Percentiles rank a stretch among this genome's conserved stretches.
phyloP scores from a whole-genome alignment of 306 rosid species.

The Castanospermum australe region DNA sequence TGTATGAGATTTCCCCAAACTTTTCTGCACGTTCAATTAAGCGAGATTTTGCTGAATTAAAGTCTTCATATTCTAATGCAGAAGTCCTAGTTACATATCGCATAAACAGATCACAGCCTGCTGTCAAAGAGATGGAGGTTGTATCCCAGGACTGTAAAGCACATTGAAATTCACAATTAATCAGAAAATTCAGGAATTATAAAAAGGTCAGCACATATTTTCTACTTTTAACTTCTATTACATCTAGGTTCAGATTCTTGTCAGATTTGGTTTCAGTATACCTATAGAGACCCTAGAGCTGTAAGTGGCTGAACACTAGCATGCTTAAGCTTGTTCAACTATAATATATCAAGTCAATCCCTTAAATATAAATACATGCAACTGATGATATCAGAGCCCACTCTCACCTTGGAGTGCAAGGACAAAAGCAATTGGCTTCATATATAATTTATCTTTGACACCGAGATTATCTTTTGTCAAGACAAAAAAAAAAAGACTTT shows the following conservation, averaged over 20 bases:
- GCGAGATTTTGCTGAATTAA: slow-evolving; percentile 82
- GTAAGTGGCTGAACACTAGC: background rate
- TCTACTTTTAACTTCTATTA: background rate
- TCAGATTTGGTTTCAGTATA: background rate
- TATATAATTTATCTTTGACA: background rate
- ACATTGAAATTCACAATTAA: background rate
- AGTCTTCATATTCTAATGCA: slow-evolving; percentile 89
- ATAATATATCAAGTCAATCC: too few relatives aligned
- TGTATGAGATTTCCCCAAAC: slow-evolving; percentile 88
- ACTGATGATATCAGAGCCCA: background rate
- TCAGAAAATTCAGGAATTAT: background rate
- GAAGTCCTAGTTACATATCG: slow-evolving; percentile 91
- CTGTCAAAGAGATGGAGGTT: slow-evolving; percentile 89
- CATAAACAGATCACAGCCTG: slow-evolving; percentile 90
- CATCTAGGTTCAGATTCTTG: background rate
- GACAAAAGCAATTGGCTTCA: background rate
- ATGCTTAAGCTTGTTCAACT: background rate
- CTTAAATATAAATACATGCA: background rate
- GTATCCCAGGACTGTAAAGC: slow-evolving; percentile 77
- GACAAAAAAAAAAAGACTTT: background rate
- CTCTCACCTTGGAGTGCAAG: background rate
- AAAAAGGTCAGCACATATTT: background rate
- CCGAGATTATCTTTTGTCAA: background rate
- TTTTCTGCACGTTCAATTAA: slow-evolving; percentile 97
- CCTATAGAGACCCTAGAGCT: too few relatives aligned